Conservation (phyloP, 768 basidiomycete genomes). For the Russula griseocarnosa region DNA sequence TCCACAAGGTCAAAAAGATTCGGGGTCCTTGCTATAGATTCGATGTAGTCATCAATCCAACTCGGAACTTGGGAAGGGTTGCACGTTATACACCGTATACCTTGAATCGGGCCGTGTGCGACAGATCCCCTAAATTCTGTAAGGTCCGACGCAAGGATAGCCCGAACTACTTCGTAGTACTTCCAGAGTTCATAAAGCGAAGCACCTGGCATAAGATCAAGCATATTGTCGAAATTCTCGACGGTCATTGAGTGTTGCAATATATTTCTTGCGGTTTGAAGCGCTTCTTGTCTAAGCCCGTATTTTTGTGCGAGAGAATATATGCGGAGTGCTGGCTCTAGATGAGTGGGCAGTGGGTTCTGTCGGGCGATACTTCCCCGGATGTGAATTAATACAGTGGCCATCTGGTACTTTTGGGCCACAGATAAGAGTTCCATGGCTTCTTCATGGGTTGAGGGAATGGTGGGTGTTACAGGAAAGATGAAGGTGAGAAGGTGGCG, state of each 20-base stretch:
- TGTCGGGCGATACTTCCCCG: neutral
- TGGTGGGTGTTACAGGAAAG: neutral
- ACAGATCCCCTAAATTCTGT: neutral
- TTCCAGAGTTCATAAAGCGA: conserved; percentile 15
- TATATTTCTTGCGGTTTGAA: neutral
- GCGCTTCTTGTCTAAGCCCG: neutral
- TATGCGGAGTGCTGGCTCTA: neutral
- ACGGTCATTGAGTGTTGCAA: neutral
- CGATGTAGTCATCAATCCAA: conserved; percentile 8
- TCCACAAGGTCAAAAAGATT: conserved; percentile 7
- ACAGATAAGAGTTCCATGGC: neutral
- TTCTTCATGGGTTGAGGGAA: neutral
- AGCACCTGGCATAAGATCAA: neutral
- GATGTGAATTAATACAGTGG: neutral
- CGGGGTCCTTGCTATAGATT: conserved; percentile 1
- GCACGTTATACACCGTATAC: neutral
- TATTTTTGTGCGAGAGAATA: neutral
- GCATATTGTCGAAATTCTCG: neutral
- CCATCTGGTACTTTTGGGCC: neutral
- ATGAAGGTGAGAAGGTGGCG: neutral
- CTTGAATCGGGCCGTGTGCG: neutral
- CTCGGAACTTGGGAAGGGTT: neutral
- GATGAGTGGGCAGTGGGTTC: neutral
- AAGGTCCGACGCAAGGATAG: neutral
- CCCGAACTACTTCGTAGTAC: neutral